phyloP scores from a whole-genome alignment of 495 filamentous ascomycete species.

The Schizothecium vesticola region DNA sequence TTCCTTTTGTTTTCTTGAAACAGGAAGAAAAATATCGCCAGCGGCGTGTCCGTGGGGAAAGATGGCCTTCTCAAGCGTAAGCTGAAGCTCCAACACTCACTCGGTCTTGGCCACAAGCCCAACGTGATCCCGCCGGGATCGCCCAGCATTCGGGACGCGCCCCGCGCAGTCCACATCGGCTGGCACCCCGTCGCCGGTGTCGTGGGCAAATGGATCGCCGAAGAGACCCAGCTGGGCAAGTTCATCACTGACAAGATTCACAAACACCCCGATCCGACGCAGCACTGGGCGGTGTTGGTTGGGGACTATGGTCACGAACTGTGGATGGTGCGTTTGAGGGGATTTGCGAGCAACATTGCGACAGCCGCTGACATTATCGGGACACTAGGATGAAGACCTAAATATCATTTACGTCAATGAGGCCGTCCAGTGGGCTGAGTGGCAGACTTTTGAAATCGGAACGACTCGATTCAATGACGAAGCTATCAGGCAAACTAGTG shows the following conservation, averaged over 20 bases:
- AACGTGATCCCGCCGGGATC: slow-evolving; percentile 34
- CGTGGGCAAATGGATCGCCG: slow-evolving; percentile 40
- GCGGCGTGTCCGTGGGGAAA: slow-evolving; percentile 12
- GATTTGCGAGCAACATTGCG: not conserved
- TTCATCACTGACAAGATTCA: slow-evolving; percentile 38
- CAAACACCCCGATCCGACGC: slow-evolving; percentile 44
- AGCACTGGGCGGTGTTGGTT: slow-evolving; percentile 47
- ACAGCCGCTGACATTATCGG: not conserved
- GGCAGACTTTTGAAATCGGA: slow-evolving; percentile 39
- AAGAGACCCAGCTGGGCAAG: slow-evolving; percentile 39
- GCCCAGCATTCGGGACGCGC: slow-evolving; percentile 23
- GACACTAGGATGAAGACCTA: slow-evolving; percentile 37
- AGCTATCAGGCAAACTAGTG: slow-evolving; percentile 38
- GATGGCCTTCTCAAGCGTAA: slow-evolving; percentile 35
- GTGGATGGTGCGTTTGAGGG: slow-evolving; percentile 29
- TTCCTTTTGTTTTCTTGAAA: not conserved
- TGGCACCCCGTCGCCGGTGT: slow-evolving; percentile 45
- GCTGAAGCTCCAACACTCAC: slow-evolving; percentile 32
- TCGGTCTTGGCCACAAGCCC: slow-evolving; percentile 39
- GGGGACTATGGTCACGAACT: slow-evolving; percentile 43
- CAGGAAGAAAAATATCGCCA: slow-evolving; percentile 1
- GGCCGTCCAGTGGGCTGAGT: slow-evolving; percentile 25
- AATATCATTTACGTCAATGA: slow-evolving; percentile 45
- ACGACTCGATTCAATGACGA: slow-evolving; percentile 44
- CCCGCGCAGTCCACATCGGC: slow-evolving; percentile 36